Evolutionary conservation across 306 rosid species (phyloP).

Genomic region (Gynostemma pentaphyllum): DNA sequence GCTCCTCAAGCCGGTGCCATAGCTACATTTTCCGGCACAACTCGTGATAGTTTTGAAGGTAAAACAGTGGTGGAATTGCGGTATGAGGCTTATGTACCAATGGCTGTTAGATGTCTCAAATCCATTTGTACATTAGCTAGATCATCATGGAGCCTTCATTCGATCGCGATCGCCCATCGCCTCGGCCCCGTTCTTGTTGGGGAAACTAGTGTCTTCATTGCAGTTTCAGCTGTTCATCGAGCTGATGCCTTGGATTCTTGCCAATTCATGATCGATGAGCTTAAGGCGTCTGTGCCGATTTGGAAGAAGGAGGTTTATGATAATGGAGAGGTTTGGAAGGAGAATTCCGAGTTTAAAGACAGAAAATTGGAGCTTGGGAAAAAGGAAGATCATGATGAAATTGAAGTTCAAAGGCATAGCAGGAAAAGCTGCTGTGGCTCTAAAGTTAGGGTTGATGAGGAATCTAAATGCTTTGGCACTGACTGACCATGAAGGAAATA

Average conservation of each 20-base stretch:
- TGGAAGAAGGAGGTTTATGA: constrained; percentile 92
- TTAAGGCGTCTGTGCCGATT: constrained; percentile 80
- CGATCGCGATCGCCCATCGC: constrained; percentile 73
- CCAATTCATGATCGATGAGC: constrained; percentile 65
- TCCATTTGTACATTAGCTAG: constrained; percentile 65
- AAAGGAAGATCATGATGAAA: constrained; percentile 17
- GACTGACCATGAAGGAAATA: neutral
- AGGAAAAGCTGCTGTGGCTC: constrained; percentile 46
- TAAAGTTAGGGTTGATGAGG: constrained; percentile 40
- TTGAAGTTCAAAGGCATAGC: constrained; percentile 15
- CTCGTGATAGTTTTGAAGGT: constrained; percentile 70
- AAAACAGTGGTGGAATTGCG: constrained; percentile 72
- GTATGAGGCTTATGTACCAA: constrained; percentile 76
- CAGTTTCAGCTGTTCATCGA: constrained; percentile 63
- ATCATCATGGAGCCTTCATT: constrained; percentile 63
- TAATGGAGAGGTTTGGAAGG: constrained; percentile 96
- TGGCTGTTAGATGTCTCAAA: constrained; percentile 66
- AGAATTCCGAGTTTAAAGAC: constrained; percentile 70
- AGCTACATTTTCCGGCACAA: constrained; percentile 85
- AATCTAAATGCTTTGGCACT: constrained; percentile 5
- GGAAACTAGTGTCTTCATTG: constrained; percentile 62
- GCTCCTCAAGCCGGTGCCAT: constrained; percentile 83
- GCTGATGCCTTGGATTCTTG: constrained; percentile 77
- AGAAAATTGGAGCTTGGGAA: constrained; percentile 46
- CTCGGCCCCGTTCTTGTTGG: constrained; percentile 73